phyloP scores from a whole-genome alignment of 441 rosid species.

The Monsonia emarginata region DNA sequence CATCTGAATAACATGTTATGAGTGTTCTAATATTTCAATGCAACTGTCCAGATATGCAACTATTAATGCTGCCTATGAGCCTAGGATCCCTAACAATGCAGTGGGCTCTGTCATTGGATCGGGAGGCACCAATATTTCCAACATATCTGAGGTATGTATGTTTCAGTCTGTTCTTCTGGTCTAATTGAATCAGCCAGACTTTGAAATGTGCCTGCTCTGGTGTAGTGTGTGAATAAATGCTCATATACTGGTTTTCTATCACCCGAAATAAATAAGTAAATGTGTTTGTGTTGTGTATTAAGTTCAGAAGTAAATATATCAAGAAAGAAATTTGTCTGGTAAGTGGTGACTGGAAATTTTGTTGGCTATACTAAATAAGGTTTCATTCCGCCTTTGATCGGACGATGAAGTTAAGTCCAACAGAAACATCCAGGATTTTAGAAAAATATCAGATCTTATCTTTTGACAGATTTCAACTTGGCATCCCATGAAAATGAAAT shows the following conservation, averaged over 20 bases:
- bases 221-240: too few relatives aligned
- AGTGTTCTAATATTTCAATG: conserved; percentile 2
- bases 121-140: conserved; percentile 24
- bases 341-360: too few relatives aligned
- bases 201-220: neutral
- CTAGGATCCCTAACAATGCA: conserved; percentile 24
- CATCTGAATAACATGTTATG: conserved; percentile 2
- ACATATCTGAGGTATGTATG: conserved; percentile 33
- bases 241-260: neutral
- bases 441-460: too few relatives aligned
- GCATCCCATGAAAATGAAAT: too few relatives aligned
- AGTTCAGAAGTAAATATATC: neutral
- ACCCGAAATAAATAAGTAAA: too few relatives aligned
- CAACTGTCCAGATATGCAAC: conserved; percentile 25
- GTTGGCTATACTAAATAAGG: too few relatives aligned
- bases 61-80: conserved; percentile 26
- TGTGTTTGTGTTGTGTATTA: neutral
- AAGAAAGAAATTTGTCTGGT: too few relatives aligned
- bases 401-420: neutral
- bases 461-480: too few relatives aligned
- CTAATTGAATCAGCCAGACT: neutral
- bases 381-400: neutral
- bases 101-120: conserved; percentile 23
- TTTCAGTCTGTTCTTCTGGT: neutral
- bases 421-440: too few relatives aligned